Evolutionary conservation across 1,139 yeast genomes (phyloP), one percentile per base, ranked within the genome.

Genomic region (Suhomyces terraborum): DNA sequence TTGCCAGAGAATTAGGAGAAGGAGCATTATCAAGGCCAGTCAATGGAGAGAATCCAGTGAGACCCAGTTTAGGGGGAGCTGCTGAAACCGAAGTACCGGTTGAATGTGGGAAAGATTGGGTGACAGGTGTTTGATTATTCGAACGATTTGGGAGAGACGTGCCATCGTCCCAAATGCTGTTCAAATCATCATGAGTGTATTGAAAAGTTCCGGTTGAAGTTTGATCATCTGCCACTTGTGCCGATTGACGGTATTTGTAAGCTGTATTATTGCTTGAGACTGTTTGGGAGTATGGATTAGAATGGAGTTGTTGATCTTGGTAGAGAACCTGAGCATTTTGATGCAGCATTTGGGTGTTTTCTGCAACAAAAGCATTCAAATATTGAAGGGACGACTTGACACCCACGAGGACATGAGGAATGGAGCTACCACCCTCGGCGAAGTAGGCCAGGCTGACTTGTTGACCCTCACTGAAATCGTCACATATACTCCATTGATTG

Each of bases 401-500:
- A 1, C 87, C 87, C 23, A 76, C 81, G 27, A 59, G 68, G 45
- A 71, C 76, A 54, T 80, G 85, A 2, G 84, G 83, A 6, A 72
- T 67, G 16, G 68, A 60, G 8, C 67, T 59, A 3, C 79, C 80
- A 3, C 75, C 75, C 23, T 74, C 86, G 12, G 80, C 80, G 32
- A 69, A 64, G 54, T 69, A 79, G 0, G 93, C 91, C 47, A 71
- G 75, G 44, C 80, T 79, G 9, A 85, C 93, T 57, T 85, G 91
- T 54, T 83, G 88, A 18, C 87, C 89, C 52, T 84, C 93, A 45
- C 88, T 81, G 52, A 85, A 85, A 61, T 85, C 94, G 46, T 84
- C 93, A 61, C 93, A 84, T 20, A 84, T 80, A 2, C 86, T 80
- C 94, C 94, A 85, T 54, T 83, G 88, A 57, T 84, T 84, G 28